phyloP scores from a whole-genome alignment of 352 stramenopile genomes.

The Globisporangium ultimum region DNA sequence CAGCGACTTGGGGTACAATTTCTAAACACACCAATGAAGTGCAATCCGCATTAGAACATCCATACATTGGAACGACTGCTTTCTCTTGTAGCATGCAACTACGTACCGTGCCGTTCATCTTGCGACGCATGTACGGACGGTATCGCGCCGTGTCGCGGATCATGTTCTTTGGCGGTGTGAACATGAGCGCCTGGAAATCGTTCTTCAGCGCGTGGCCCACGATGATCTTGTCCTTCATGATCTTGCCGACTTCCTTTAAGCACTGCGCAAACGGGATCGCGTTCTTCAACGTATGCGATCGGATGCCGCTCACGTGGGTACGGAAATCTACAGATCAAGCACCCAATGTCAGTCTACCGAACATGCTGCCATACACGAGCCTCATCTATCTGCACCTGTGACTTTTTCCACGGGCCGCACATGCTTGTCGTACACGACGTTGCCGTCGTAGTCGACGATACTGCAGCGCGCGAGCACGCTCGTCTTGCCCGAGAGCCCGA shows the following conservation, averaged over 20 bases:
- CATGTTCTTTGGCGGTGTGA: constrained; percentile 72
- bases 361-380: background rate
- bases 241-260: constrained; percentile 77
- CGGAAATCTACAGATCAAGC: constrained; percentile 49
- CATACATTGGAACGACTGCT: background rate
- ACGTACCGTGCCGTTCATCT: constrained; percentile 79
- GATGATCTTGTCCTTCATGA: constrained; percentile 79
- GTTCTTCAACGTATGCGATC: constrained; percentile 58
- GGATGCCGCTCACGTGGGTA: constrained; percentile 84
- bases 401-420: constrained; percentile 82
- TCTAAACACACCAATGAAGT: constrained; percentile 30
- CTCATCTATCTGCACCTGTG: constrained; percentile 29
- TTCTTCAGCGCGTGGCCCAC: constrained; percentile 83
- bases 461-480: constrained; percentile 84
- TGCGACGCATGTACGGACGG: constrained; percentile 83
- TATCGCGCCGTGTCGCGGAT: constrained; percentile 85
- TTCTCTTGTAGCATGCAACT: background rate
- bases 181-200: constrained; percentile 87
- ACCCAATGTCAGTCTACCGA: background rate
- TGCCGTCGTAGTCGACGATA: constrained; percentile 83
- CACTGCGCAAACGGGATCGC: constrained; percentile 80
- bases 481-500: constrained; percentile 69
- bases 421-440: constrained; percentile 82
- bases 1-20: constrained; percentile 82
- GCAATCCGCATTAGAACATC: background rate